These are phyloP conservation scores for Parsonsia alboflavescens DNA, from an alignment of 257 asterid genomes.

Conservation along the genomic window DNA sequence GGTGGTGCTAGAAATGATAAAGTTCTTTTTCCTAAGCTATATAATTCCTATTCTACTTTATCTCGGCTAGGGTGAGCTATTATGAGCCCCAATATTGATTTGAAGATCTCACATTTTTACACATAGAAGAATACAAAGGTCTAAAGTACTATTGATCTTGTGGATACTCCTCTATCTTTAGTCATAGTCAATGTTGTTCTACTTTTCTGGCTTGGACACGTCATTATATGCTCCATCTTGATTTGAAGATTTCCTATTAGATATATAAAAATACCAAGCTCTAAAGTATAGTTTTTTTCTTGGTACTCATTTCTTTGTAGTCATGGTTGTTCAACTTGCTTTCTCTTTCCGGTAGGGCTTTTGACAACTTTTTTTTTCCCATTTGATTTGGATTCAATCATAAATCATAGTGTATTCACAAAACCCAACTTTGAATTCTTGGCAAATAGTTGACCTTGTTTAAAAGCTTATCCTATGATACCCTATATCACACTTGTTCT, in stretches of 20 bases:
- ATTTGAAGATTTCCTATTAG: neutral
- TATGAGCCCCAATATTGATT: neutral
- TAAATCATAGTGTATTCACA: neutral
- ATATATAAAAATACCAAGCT: neutral
- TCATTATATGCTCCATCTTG: too few relatives aligned
- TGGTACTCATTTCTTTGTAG: too few relatives aligned
- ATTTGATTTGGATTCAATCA: neutral
- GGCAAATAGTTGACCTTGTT: neutral
- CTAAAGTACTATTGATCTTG: too few relatives aligned
- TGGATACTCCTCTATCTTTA: too few relatives aligned
- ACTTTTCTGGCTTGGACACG: neutral
- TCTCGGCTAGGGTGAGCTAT: neutral
- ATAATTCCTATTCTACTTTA: neutral
- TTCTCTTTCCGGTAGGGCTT: neutral
- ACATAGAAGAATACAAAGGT: too few relatives aligned
- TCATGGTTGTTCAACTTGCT: neutral
- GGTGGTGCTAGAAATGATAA: neutral
- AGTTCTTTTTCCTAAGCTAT: neutral
- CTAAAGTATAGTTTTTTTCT: neutral
- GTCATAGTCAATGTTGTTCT: too few relatives aligned
- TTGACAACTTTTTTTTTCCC: neutral
- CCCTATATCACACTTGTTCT: neutral
- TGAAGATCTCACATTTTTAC: too few relatives aligned
- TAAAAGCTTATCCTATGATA: neutral
- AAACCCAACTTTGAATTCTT: neutral